Conservation (phyloP, 2,329 filamentous ascomycete genomes). For the Septoria linicola region DNA sequence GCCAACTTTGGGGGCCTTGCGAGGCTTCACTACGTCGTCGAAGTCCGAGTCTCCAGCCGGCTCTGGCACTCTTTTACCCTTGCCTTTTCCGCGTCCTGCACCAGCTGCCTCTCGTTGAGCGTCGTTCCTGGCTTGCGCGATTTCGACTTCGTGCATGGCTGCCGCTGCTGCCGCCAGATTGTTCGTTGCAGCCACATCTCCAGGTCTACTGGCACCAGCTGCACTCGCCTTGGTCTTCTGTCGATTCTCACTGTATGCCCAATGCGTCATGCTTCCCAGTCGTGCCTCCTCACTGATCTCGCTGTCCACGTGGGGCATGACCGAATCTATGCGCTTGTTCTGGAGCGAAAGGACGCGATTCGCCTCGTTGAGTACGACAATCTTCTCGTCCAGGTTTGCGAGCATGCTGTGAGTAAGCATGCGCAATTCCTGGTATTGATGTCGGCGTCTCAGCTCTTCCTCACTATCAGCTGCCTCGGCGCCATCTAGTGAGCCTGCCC, state of each 20-base stretch:
- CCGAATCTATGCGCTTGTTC: conserved; percentile 77
- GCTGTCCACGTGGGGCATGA: conserved; percentile 79
- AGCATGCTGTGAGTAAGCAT: conserved; percentile 80
- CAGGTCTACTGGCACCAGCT: conserved; percentile 69
- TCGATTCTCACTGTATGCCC: conserved; percentile 87
- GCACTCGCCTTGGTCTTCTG: conserved; percentile 53
- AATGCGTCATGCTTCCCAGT: conserved; percentile 86
- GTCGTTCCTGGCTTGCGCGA: conserved; percentile 76
- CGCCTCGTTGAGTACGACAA: conserved; percentile 90
- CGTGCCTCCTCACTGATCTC: conserved; percentile 95
- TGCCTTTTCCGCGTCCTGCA: conserved; percentile 64
- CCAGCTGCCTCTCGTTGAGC: conserved; percentile 60
- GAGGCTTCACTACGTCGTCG: conserved; percentile 62
- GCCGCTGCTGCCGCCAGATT: conserved; percentile 67
- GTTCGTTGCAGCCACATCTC: conserved; percentile 75
- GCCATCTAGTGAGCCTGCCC: conserved; percentile 29
- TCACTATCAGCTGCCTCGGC: conserved; percentile 35
- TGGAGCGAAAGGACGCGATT: conserved; percentile 87
- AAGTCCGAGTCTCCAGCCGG: conserved; percentile 71
- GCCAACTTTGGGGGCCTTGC: conserved; percentile 60
- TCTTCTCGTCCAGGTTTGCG: conserved; percentile 92
- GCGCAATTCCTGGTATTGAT: conserved; percentile 69
- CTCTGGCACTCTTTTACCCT: conserved; percentile 58
- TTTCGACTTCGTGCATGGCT: conserved; percentile 76
- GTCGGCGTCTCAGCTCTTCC: conserved; percentile 50